Percentiles rank a stretch among this genome's conserved stretches.
phyloP scores from a whole-genome alignment of 1,139 yeast species.

The Pichia cactophila region DNA sequence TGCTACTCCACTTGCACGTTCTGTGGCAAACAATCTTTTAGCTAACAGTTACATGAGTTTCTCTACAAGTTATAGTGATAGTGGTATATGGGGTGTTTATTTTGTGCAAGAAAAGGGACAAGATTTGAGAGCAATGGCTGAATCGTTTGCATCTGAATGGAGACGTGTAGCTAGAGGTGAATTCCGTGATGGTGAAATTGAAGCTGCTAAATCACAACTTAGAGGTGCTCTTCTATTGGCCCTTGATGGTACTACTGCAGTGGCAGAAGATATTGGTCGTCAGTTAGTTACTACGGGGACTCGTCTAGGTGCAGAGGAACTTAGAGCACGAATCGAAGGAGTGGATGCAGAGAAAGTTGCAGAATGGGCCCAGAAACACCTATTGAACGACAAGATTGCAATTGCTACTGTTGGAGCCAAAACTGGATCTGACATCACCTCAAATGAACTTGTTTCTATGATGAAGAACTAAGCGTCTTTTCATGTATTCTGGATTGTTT shows the following conservation, averaged over 20 bases:
- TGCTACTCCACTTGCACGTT: conserved; percentile 64
- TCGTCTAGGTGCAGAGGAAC: conserved; percentile 86
- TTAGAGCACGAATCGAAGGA: conserved; percentile 73
- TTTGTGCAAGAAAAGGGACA: conserved; percentile 73
- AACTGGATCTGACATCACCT: conserved; percentile 17
- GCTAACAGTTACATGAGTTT: conserved; percentile 82
- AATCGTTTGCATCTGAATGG: conserved; percentile 84
- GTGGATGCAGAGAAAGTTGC: conserved; percentile 76
- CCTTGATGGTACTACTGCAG: conserved; percentile 90
- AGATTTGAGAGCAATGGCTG: conserved; percentile 57
- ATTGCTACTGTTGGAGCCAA: conserved; percentile 87
- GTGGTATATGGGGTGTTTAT: conserved; percentile 96
- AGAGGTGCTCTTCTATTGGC: conserved; percentile 87
- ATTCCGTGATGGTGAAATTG: conserved; percentile 80
- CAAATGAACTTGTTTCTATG: background rate
- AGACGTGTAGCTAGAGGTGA: conserved; percentile 68
- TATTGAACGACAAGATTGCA: conserved; percentile 66
- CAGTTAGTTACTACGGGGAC: conserved; percentile 93
- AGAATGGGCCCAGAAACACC: conserved; percentile 53
- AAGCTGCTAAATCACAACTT: conserved; percentile 87
- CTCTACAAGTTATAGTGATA: conserved; percentile 94
- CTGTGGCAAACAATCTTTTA: conserved; percentile 37
- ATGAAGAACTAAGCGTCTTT: background rate
- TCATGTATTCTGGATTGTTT: background rate
- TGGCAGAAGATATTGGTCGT: conserved; percentile 97